A percentile compares a stretch with the other conserved stretches of the same genome.
These are phyloP conservation scores for Suillus discolor DNA, from an alignment of 768 basidiomycete species.

Conservation along the genomic window DNA sequence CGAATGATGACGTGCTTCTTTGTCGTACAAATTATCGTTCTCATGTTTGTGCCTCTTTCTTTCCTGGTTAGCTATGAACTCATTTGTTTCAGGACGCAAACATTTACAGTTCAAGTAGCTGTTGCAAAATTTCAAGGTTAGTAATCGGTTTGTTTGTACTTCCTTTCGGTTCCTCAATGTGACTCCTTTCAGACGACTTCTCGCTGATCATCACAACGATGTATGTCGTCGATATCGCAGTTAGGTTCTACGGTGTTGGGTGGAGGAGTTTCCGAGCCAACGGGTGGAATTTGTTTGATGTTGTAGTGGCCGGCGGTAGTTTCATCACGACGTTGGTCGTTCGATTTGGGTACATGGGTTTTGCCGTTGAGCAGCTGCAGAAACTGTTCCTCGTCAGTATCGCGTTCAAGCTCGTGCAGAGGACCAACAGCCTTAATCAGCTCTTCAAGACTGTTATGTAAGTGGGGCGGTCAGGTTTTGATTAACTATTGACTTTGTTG, in stretches of 20 bases:
- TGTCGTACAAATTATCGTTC: conserved; percentile 74
- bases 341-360: conserved; percentile 51
- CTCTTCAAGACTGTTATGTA: conserved; percentile 96
- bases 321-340: conserved; percentile 82
- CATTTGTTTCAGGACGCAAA: conserved; percentile 66
- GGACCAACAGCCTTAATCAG: conserved; percentile 86
- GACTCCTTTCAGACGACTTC: conserved; percentile 57
- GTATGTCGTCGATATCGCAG: conserved; percentile 74
- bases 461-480: conserved; percentile 31
- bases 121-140: conserved; percentile 63
- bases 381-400: conserved; percentile 93
- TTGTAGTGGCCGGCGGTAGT: conserved; percentile 78
- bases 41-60: conserved; percentile 62
- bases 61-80: conserved; percentile 1
- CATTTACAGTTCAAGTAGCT: conserved; percentile 55
- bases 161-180: conserved; percentile 16
- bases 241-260: conserved; percentile 85
- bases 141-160: conserved; percentile 20
- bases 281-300: conserved; percentile 94
- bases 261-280: conserved; percentile 83
- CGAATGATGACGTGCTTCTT: conserved; percentile 78
- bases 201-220: conserved; percentile 74
- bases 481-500: conserved; percentile 2
- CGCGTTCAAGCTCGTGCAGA: conserved; percentile 91
- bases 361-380: conserved; percentile 66